Evolutionary conservation across 306 rosid species (phyloP).

Genomic region (Sophora flavescens): DNA sequence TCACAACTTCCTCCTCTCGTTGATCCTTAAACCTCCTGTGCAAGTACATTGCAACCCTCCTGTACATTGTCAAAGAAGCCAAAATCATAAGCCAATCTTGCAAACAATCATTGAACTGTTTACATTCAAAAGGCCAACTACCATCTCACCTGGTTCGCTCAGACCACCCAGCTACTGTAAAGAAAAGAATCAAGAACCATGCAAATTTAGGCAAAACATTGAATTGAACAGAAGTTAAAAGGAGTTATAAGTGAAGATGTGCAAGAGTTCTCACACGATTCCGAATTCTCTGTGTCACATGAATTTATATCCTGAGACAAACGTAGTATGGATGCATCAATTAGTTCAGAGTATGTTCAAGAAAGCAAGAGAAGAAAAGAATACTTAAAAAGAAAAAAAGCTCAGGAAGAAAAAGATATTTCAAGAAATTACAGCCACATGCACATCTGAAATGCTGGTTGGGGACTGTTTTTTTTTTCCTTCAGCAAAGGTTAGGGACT

Average conservation of each 20-base stretch:
- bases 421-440: constrained; percentile 16
- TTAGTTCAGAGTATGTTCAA: constrained; percentile 23
- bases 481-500: neutral
- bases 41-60: constrained; percentile 69
- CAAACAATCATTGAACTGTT: constrained; percentile 29
- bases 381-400: constrained; percentile 1
- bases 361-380: constrained; percentile 5
- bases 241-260: constrained; percentile 35
- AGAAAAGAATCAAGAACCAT: constrained; percentile 45
- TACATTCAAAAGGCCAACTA: constrained; percentile 36
- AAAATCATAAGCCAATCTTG: constrained; percentile 32
- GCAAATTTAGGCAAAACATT: constrained; percentile 37
- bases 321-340: constrained; percentile 9
- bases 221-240: constrained; percentile 33
- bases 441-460: neutral
- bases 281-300: constrained; percentile 43
- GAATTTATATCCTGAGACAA: constrained; percentile 60
- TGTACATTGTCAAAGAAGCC: constrained; percentile 49
- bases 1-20: constrained; percentile 51
- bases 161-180: constrained; percentile 74
- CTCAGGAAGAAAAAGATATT: neutral
- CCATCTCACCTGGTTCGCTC: constrained; percentile 72
- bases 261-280: constrained; percentile 63
- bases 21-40: constrained; percentile 48
- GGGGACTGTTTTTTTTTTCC: neutral